Conservation (phyloP, 1,284 basidiomycete genomes). For the Cryptococcus deneoformans region DNA sequence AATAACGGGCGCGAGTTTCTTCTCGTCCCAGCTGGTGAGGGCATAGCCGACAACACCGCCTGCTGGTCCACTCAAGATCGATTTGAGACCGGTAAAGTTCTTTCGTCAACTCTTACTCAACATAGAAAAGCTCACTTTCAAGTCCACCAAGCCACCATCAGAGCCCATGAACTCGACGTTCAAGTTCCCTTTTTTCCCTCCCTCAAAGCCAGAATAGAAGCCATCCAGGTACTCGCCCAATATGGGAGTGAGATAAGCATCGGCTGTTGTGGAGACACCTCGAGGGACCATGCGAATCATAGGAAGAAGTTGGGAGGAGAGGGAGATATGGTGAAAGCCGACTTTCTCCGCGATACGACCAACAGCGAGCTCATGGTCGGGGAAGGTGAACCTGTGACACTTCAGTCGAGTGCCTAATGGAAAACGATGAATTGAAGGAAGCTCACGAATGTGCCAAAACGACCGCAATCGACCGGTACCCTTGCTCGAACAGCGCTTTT, state of each 20-base stretch:
- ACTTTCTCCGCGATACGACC: constrained; percentile 30
- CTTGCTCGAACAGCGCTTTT: constrained; percentile 28
- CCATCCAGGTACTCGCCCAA: too few relatives aligned
- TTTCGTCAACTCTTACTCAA: constrained; percentile 12
- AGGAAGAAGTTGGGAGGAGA: constrained; percentile 32
- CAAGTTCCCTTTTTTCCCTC: constrained; percentile 13
- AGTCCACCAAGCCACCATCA: constrained; percentile 46
- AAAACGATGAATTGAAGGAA: neutral
- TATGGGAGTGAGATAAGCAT: constrained; percentile 55
- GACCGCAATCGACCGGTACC: constrained; percentile 30
- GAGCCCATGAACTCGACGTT: constrained; percentile 51
- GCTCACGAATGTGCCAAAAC: constrained; percentile 21
- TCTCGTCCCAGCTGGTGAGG: constrained; percentile 37
- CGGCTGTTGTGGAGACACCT: constrained; percentile 46
- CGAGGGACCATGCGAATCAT: constrained; percentile 29
- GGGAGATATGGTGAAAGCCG: constrained; percentile 34
- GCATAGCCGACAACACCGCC: constrained; percentile 56
- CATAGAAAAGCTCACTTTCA: constrained; percentile 2
- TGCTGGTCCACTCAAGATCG: constrained; percentile 51
- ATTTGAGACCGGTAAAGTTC: constrained; percentile 34
- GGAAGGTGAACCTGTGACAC: constrained; percentile 32
- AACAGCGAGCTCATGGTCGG: constrained; percentile 35
- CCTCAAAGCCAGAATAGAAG: too few relatives aligned
- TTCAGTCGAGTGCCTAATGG: too few relatives aligned
- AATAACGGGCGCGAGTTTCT: constrained; percentile 31